Evolutionary conservation across 192 early-diverging fungal genomes (phyloP).

Genomic region (Neocallimastix lanati): DNA sequence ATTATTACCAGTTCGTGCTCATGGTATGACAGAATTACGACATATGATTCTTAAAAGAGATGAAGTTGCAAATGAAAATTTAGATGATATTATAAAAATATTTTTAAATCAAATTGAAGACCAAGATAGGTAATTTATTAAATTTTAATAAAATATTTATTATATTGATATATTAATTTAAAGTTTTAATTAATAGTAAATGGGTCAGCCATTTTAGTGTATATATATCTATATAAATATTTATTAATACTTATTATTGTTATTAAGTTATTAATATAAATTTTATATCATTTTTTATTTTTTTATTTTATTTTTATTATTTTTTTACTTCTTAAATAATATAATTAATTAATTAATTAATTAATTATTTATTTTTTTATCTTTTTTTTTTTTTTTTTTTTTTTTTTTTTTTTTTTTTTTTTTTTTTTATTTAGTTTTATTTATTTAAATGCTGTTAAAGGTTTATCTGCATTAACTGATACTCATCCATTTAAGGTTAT

Average conservation of each 20-base stretch:
- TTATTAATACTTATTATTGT: too few relatives aligned
- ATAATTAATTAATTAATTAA: too few relatives aligned
- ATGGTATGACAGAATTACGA: constrained; percentile 64
- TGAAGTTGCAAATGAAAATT: constrained; percentile 24
- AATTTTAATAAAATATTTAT: too few relatives aligned
- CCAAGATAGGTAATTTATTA: constrained; percentile 42
- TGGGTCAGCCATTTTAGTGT: too few relatives aligned
- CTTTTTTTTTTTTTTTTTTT: constrained; percentile 1
- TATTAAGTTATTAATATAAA: background rate
- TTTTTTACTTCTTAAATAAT: too few relatives aligned
- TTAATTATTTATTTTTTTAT: too few relatives aligned
- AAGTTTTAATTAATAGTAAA: too few relatives aligned
- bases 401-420: constrained; percentile 1
- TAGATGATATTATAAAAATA: constrained; percentile 48
- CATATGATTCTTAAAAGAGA: constrained; percentile 59
- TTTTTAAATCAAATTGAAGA: constrained; percentile 63
- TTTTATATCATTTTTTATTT: too few relatives aligned
- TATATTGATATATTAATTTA: background rate
- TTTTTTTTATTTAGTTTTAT: constrained; percentile 40
- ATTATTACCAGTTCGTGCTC: constrained; percentile 69
- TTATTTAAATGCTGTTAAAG: constrained; percentile 82
- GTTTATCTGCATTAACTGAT: constrained; percentile 66
- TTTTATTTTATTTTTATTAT: too few relatives aligned
- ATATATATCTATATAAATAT: too few relatives aligned
- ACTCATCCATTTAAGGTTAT: constrained; percentile 53